phyloP scores from a whole-genome alignment of 1,284 basidiomycete genomes.

The Trichosporon asahii region DNA sequence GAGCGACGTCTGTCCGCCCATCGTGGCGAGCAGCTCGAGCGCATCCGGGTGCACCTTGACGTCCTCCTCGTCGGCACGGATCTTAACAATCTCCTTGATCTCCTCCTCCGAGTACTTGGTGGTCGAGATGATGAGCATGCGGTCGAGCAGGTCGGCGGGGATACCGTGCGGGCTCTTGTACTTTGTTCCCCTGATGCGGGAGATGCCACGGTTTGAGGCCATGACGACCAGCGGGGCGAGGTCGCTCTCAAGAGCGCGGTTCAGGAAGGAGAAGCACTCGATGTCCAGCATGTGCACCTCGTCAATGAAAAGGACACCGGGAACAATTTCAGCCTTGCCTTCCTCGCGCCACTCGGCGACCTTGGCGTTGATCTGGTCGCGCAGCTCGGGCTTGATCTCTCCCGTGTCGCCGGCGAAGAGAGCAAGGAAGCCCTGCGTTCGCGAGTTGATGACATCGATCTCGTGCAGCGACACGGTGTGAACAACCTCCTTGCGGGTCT shows the following conservation, averaged over 20 bases:
- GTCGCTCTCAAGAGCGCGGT: conserved; percentile 90
- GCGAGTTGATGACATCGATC: conserved; percentile 98
- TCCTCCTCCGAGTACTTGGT: conserved; percentile 82
- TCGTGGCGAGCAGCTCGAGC: conserved; percentile 71
- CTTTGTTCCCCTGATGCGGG: conserved; percentile 90
- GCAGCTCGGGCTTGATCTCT: conserved; percentile 95
- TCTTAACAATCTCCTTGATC: conserved; percentile 85
- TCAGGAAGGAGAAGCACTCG: conserved; percentile 98
- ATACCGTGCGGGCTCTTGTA: conserved; percentile 92
- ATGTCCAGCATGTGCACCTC: conserved; percentile 99
- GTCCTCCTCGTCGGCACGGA: conserved; percentile 93
- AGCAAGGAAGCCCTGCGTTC: conserved; percentile 78
- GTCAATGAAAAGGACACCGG: conserved; percentile 89
- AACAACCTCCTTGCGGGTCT: conserved; percentile 93
- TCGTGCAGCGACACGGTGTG: conserved; percentile 97
- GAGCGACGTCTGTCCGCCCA: conserved; percentile 80
- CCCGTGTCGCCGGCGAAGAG: conserved; percentile 85
- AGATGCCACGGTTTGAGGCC: conserved; percentile 95
- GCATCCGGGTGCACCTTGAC: conserved; percentile 77
- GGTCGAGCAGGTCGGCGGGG: conserved; percentile 89
- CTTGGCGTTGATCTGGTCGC: conserved; percentile 94
- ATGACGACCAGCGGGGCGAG: conserved; percentile 94
- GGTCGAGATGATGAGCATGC: conserved; percentile 92
- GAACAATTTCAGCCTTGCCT: conserved; percentile 96
- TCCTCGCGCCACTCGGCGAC: conserved; percentile 98